A percentile compares a stretch with the other conserved stretches of the same genome.
These are phyloP conservation scores for Rhododendron ovatum DNA, from an alignment of 148 eudicot genomes.

Conservation along the genomic window DNA sequence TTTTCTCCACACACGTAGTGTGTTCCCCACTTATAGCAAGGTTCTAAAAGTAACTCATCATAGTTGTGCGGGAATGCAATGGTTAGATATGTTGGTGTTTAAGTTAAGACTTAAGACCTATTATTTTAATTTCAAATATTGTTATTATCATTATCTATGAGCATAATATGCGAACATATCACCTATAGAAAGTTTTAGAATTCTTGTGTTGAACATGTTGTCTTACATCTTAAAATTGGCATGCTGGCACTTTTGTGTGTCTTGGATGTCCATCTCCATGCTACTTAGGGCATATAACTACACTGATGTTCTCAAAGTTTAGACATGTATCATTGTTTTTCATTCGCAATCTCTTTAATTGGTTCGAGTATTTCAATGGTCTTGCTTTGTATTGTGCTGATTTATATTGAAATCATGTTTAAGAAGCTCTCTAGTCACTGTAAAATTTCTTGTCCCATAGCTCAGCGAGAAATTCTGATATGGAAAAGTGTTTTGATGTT, in stretches of 20 bases:
- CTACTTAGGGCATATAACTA: neutral
- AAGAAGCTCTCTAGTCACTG: neutral
- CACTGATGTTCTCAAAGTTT: neutral
- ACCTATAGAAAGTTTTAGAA: neutral
- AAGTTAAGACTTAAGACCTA: neutral
- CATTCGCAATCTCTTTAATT: neutral
- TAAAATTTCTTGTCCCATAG: neutral
- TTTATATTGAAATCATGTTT: neutral
- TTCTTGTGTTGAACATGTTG: neutral
- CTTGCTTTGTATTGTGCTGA: slow-evolving; percentile 8
- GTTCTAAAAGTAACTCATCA: neutral
- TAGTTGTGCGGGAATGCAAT: neutral
- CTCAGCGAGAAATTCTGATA: neutral
- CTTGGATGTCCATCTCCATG: neutral
- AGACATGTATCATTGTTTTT: neutral
- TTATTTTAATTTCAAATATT: neutral
- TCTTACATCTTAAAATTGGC: neutral
- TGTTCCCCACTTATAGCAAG: neutral
- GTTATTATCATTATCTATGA: neutral
- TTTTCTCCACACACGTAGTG: no score
- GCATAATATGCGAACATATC: neutral
- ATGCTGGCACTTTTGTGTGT: neutral
- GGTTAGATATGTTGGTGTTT: neutral
- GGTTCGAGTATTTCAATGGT: neutral
- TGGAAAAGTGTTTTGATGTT: neutral